Conservation (phyloP, 331 rosid species). For the Erythrophleum ivorense region DNA sequence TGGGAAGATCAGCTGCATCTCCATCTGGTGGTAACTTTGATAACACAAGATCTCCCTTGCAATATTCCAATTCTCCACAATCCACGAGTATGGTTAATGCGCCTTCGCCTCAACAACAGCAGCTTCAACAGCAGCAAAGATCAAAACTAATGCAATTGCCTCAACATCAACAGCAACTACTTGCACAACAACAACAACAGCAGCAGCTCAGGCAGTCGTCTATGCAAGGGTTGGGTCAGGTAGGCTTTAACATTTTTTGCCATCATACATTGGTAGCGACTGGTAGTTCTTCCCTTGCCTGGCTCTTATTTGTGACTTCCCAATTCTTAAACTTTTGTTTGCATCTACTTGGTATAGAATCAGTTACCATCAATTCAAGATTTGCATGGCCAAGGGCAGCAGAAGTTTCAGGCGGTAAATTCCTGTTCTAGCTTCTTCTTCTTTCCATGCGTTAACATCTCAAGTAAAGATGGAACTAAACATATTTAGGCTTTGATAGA, state of each 20-base stretch:
- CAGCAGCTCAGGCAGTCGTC: conserved; percentile 73
- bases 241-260: too few relatives aligned
- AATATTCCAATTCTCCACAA: conserved; percentile 92
- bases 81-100: conserved; percentile 73
- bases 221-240: conserved; percentile 88
- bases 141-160: conserved; percentile 84
- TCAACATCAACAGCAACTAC: conserved; percentile 70
- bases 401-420: too few relatives aligned
- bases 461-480: too few relatives aligned
- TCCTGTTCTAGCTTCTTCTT: too few relatives aligned
- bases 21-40: conserved; percentile 85
- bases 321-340: too few relatives aligned
- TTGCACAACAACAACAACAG: conserved; percentile 83
- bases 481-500: too few relatives aligned
- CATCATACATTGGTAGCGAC: too few relatives aligned
- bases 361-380: too few relatives aligned
- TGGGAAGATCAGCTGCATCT: conserved; percentile 90
- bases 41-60: conserved; percentile 73
- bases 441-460: too few relatives aligned
- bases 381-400: too few relatives aligned
- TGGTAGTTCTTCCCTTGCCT: too few relatives aligned
- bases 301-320: neutral
- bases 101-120: conserved; percentile 91
- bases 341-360: too few relatives aligned
- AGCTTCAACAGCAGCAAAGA: conserved; percentile 70